Base-by-base conservation (phyloP, 352 stramenopile genomes). In the Stephanocyclus meneghinianus region DNA sequence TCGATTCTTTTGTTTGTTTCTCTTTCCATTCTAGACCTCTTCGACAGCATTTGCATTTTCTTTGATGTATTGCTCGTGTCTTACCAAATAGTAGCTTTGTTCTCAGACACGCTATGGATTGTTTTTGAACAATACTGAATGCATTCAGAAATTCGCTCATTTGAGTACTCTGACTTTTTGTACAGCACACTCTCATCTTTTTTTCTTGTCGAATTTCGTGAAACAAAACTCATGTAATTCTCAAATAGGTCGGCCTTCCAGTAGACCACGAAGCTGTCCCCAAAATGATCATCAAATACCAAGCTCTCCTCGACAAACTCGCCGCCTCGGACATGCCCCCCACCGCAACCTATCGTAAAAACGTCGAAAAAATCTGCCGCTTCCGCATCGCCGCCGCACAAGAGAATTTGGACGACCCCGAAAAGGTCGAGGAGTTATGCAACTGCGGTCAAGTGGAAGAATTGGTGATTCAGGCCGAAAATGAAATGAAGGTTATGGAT, bases 401-500 rank as follows among this genome's bases (percentile, higher is more conserved):
- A 61, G 74, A 88, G 45, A 84, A 92, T 64, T 72, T 86, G 5
- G 84, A 93, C 55, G 87, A 93, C 85, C 88, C 88, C 32, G 88
- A 93, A 71, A 82, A 83, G 62, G 87, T 93, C 9, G 88, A 93
- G 67, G 87, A 92, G 29, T 63, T 90, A 59, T 89, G 80, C 57
- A 84, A 91, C 73, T 92, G 88, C 64, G 88, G 88, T 57, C 88
- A 93, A 74, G 88, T 93, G 37, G 88, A 93, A 78, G 88, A 93
- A 71, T 77, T 93, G 74, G 87, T 93, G 35, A 74, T 91, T 62
- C 87, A 92, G 76, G 88, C 88, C 10, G 87, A 92, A 35, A 85
- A 91, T 82, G 88, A 93, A 78, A 93, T 93, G 88, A 80, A 77
- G 29, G 88, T 91, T 40, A 73, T 92, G 73, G 83, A 93, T 60